Percentiles rank a stretch among this genome's conserved stretches.
These are phyloP conservation scores for Knufia petricola DNA, from an alignment of 2,329 filamentous ascomycete genomes.

Conservation along the genomic window DNA sequence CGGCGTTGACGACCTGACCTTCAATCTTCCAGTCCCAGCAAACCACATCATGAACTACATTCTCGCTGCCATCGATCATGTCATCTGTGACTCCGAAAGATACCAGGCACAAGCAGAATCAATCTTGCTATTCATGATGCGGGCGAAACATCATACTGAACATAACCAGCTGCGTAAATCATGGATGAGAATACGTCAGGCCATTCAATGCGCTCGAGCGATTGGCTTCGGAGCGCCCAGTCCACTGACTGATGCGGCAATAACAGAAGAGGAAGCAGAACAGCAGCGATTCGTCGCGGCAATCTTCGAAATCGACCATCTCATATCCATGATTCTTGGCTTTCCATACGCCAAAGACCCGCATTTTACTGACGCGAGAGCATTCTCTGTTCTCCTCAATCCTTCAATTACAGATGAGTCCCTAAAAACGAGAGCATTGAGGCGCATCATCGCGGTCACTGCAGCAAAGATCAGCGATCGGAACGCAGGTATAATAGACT, in stretches of 20 bases:
- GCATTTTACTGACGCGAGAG: conserved; percentile 18
- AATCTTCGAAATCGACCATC: conserved; percentile 18
- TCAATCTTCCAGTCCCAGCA: conserved; percentile 14
- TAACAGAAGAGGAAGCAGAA: conserved; percentile 7
- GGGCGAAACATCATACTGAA: conserved; percentile 20
- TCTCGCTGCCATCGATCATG: conserved; percentile 17
- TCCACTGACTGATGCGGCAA: neutral
- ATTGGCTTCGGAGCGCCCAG: conserved; percentile 13
- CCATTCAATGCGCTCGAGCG: conserved; percentile 13
- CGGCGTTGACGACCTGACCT: conserved; percentile 15
- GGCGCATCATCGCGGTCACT: conserved; percentile 16
- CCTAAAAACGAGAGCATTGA: conserved; percentile 19
- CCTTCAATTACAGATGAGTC: conserved; percentile 10
- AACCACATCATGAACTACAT: conserved; percentile 15
- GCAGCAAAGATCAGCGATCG: conserved; percentile 18
- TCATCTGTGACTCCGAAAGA: conserved; percentile 14
- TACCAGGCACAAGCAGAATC: conserved; percentile 12
- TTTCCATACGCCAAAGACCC: conserved; percentile 18
- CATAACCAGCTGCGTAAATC: conserved; percentile 19
- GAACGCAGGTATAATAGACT: conserved; percentile 11
- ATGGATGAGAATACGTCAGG: conserved; percentile 16
- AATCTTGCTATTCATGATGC: conserved; percentile 18
- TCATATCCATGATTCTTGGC: conserved; percentile 20
- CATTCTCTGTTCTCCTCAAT: conserved; percentile 13
- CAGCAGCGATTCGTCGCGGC: conserved; percentile 18